Conservation (phyloP, 2,329 filamentous ascomycete genomes). For the Fonsecaea pedrosoi region DNA sequence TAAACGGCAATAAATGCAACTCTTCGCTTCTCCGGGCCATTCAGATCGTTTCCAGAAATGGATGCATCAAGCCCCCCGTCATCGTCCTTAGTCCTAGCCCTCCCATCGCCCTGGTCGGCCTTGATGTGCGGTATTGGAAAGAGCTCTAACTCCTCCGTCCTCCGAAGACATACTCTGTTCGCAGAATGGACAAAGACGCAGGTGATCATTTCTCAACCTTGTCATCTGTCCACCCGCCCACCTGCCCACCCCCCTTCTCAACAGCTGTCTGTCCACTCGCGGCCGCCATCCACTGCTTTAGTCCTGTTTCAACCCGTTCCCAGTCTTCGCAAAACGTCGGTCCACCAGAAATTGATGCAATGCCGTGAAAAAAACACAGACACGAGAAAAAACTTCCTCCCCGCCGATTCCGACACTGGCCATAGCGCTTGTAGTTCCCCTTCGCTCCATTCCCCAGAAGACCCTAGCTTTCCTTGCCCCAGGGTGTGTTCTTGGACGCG, state of each 20-base stretch:
- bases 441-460: constrained; percentile 14
- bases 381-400: constrained; percentile 15
- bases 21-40: constrained; percentile 10
- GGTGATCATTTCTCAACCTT: constrained; percentile 16
- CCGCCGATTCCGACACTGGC: constrained; percentile 18
- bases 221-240: constrained; percentile 18
- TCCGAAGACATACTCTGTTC: too few species aligned
- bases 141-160: neutral
- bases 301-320: constrained; percentile 14
- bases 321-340: constrained; percentile 3
- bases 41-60: constrained; percentile 12
- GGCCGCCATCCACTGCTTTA: constrained; percentile 10
- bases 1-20: constrained; percentile 18
- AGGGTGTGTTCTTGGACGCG: neutral
- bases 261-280: constrained; percentile 20
- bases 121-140: too few species aligned
- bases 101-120: too few species aligned
- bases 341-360: constrained; percentile 13
- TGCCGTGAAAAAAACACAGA: neutral
- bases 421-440: neutral
- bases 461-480: constrained; percentile 4
- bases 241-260: constrained; percentile 3
- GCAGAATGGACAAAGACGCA: neutral
- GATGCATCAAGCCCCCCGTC: constrained; percentile 9
- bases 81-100: neutral